phyloP scores from a whole-genome alignment of 2,329 filamentous ascomycete species.

The Ilyonectria sp. region DNA sequence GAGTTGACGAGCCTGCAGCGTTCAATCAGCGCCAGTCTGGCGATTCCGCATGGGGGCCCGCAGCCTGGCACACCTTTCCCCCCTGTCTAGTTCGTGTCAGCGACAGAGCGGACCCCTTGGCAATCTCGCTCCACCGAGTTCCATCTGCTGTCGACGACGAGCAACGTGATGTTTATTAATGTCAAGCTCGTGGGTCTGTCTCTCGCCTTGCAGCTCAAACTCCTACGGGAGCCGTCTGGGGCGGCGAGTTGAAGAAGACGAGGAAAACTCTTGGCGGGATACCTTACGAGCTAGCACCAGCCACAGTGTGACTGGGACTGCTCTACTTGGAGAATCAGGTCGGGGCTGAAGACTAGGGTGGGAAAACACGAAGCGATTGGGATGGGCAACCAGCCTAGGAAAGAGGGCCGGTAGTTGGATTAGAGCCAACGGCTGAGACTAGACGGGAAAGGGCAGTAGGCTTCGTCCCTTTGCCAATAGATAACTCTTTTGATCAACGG shows the following conservation, averaged over 20 bases:
- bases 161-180: constrained; percentile 38
- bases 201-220: constrained; percentile 4
- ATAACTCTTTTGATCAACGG: constrained; percentile 14
- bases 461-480: constrained; percentile 18
- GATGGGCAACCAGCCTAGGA: constrained; percentile 10
- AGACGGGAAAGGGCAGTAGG: constrained; percentile 33
- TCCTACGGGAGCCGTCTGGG: constrained; percentile 29
- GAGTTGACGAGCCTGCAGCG: constrained; percentile 21
- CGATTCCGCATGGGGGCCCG: constrained; percentile 31
- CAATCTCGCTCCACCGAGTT: constrained; percentile 36
- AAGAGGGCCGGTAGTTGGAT: constrained; percentile 33
- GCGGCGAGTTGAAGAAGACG: constrained; percentile 28
- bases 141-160: constrained; percentile 23
- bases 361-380: constrained; percentile 26
- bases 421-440: constrained; percentile 35
- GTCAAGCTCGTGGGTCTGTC: constrained; percentile 37
- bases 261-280: constrained; percentile 29
- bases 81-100: constrained; percentile 40
- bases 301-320: neutral
- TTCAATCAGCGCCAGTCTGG: constrained; percentile 28
- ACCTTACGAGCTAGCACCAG: constrained; percentile 14
- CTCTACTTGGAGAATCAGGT: constrained; percentile 2
- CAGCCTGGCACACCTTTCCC: constrained; percentile 30
- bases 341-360: constrained; percentile 6
- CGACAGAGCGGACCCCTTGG: constrained; percentile 36